Percentiles rank a stretch among this genome's conserved stretches.
Evolutionary conservation across 768 basidiomycete species (phyloP).

Genomic region (Imleria badia): DNA sequence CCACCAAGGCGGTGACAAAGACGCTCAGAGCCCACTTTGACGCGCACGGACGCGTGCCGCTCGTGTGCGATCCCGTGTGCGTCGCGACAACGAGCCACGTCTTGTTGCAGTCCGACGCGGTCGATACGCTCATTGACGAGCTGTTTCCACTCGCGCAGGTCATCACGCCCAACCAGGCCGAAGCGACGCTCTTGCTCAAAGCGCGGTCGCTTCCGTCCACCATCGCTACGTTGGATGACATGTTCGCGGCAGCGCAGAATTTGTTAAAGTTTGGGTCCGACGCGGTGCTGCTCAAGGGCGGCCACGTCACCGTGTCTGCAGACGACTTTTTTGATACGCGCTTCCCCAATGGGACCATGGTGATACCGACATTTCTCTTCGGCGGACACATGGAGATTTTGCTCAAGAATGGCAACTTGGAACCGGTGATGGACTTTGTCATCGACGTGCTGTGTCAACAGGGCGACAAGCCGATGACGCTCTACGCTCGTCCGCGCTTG

Average conservation of each 20-base stretch:
- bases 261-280: conserved; percentile 49
- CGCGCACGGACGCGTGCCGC: conserved; percentile 38
- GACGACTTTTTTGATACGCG: conserved; percentile 43
- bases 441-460: conserved; percentile 60
- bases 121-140: conserved; percentile 55
- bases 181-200: conserved; percentile 70
- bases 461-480: conserved; percentile 33
- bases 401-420: conserved; percentile 16
- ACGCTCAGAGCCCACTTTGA: conserved; percentile 47
- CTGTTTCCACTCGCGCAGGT: conserved; percentile 70
- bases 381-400: conserved; percentile 68
- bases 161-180: conserved; percentile 84
- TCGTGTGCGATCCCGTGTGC: conserved; percentile 89
- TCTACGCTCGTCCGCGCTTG: conserved; percentile 63
- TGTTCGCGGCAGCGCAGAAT: conserved; percentile 55
- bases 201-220: conserved; percentile 23
- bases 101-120: conserved; percentile 65
- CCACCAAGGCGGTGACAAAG: conserved; percentile 49
- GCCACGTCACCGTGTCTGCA: conserved; percentile 56
- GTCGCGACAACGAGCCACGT: conserved; percentile 88
- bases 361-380: conserved; percentile 45
- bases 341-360: conserved; percentile 22
- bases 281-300: conserved; percentile 82
- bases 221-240: conserved; percentile 53
- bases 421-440: conserved; percentile 40